Evolutionary conservation across 352 stramenopile genomes (phyloP).

Genomic region (Phytophthora multivora): DNA sequence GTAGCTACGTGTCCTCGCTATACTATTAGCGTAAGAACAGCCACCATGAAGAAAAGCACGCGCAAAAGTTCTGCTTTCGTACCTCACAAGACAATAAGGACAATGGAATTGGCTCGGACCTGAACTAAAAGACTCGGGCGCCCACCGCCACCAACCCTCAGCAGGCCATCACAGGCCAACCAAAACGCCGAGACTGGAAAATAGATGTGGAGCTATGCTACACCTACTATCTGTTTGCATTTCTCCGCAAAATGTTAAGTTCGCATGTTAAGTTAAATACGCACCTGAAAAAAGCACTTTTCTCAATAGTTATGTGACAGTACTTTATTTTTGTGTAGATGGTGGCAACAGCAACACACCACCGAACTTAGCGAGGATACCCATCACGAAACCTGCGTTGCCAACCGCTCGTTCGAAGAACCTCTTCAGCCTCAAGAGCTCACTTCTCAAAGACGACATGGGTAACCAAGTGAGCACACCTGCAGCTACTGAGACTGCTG

Average conservation of each 20-base stretch:
- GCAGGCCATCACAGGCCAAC: slow-evolving; percentile 29
- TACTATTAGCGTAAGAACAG: background rate
- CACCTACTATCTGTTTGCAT: background rate
- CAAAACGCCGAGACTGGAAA: slow-evolving; percentile 32
- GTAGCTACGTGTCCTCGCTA: background rate
- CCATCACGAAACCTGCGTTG: background rate
- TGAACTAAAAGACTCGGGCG: slow-evolving; percentile 1
- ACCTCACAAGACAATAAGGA: slow-evolving; percentile 85
- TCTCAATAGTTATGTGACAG: background rate
- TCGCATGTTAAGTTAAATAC: slow-evolving; percentile 11
- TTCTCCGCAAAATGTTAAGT: slow-evolving; percentile 21
- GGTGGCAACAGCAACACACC: background rate
- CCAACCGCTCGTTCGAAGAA: slow-evolving; percentile 19
- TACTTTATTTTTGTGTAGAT: background rate
- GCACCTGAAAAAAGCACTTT: slow-evolving; percentile 7
- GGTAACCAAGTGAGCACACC: slow-evolving; percentile 70
- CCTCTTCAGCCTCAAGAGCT: background rate
- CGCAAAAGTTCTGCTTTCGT: slow-evolving; percentile 28
- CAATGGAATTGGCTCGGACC: slow-evolving; percentile 42
- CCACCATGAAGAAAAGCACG: background rate
- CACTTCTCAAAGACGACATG: slow-evolving; percentile 42
- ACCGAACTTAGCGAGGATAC: slow-evolving; percentile 3
- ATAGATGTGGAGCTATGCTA: slow-evolving; percentile 17
- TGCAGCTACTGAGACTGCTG: slow-evolving; percentile 7
- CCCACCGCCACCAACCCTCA: slow-evolving; percentile 20